Base-by-base conservation (phyloP, 306 rosid species). In the Casuarina equisetifolia region DNA sequence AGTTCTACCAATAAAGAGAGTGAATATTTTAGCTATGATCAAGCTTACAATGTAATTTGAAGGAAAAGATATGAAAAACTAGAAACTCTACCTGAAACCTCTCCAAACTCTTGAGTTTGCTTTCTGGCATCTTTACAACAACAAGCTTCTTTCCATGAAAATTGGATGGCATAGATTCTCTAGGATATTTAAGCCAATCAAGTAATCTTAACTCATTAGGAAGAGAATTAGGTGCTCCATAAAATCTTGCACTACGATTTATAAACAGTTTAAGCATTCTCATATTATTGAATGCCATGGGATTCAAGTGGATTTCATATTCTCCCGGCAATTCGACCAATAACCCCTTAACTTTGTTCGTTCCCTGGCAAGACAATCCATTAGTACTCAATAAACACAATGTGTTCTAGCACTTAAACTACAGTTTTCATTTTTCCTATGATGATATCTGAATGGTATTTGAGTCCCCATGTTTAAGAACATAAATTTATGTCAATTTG, bases 131-230 rank as follows among this genome's bases (percentile, higher is more conserved):
- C 13, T 35, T 43, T 64, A 87, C 78, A 2, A 17, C 76, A 58
- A 55, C 74, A 72, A 85, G 87, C 20, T 81, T 54, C 64, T 39
- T 62, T 7, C 86, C 84, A 72, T 62, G 59, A 76, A 85, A 81
- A 70, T 66, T 63, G 3, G 54, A 48, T 1, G 88, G 89, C 19
- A 85, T 57, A 76, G 50, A 45, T 36, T 76, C 20, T 35, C 50
- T 61, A 2, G 86, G 85, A 76, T 62, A 80, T 38, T 69, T 70
- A 35, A 45, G 54, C 89, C 91, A 88, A 11, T 73, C 73, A 35
- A 87, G 79, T 15, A 84, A 3, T 75, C 82, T 84, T 78, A 87
- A 82, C 76, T 71, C 51, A n/a, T 78, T 57, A 8, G 88, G 77
- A 11, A 82, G 80, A 74, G 72, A 68, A 5, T 77, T 50, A 6